A percentile compares a stretch with the other conserved stretches of the same genome.
These are phyloP conservation scores for Coemansia sp. DNA, from an alignment of 192 early-diverging fungal genomes.

Conservation along the genomic window DNA sequence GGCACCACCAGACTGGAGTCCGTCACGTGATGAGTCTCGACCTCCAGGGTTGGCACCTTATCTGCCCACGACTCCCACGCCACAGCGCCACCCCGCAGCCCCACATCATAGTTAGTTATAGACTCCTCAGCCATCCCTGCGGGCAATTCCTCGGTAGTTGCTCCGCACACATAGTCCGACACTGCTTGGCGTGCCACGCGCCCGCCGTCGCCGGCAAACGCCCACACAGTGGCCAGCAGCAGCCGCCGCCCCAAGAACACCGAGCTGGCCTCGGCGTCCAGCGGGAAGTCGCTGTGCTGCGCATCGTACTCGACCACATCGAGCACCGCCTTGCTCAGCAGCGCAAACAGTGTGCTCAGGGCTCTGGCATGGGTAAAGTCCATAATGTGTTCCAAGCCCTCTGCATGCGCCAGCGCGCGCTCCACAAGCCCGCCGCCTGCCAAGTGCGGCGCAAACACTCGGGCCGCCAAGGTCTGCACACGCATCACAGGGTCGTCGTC, in stretches of 20 bases:
- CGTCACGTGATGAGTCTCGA: conserved; percentile 89
- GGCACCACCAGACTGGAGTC: conserved; percentile 95
- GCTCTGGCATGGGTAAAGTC: conserved; percentile 89
- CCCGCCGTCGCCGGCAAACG: conserved; percentile 88
- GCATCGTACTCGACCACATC: conserved; percentile 87
- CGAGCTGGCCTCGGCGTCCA: conserved; percentile 75
- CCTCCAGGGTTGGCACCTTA: conserved; percentile 90
- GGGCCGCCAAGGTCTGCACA: conserved; percentile 76
- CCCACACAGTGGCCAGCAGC: conserved; percentile 84
- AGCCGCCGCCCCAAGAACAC: conserved; percentile 81
- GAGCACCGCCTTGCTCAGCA: conserved; percentile 84
- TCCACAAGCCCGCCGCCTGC: conserved; percentile 73
- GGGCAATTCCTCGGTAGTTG: conserved; percentile 76
- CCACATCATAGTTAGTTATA: conserved; percentile 90
- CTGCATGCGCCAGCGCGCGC: conserved; percentile 66
- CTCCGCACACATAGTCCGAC: conserved; percentile 77
- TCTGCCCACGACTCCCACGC: conserved; percentile 90
- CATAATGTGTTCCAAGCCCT: conserved; percentile 92
- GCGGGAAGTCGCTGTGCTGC: conserved; percentile 93
- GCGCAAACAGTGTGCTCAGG: conserved; percentile 82
- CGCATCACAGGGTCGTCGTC: conserved; percentile 59
- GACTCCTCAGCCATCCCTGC: conserved; percentile 44
- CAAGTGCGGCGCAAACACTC: conserved; percentile 70
- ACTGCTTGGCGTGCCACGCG: conserved; percentile 69
- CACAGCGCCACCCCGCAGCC: conserved; percentile 62